Base-by-base conservation (phyloP, 2,329 filamentous ascomycete species). In the Aspergillus nomiae region DNA sequence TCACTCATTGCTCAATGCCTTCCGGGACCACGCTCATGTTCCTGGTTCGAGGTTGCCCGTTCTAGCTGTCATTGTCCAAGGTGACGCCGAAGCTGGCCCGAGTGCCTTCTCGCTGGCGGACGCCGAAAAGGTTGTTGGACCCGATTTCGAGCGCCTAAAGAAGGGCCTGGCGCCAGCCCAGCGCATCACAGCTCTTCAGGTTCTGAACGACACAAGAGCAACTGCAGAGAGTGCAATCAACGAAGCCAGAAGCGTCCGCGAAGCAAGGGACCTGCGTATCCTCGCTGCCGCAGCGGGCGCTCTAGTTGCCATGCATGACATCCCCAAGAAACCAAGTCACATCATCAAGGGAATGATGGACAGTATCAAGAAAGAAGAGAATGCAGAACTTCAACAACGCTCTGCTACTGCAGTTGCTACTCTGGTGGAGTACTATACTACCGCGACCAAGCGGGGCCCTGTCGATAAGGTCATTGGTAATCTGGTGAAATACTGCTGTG, bases 271-370 rank as follows among this genome's bases (percentile, higher is more conserved):
- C 77, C 83, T 93, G 58, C 90, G 95, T 43, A 90, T 99, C 75
- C 90, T 89, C 74, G 92, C 95, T 19, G 91, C 92, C 8, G 92
- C 93, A 24, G 92, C 94, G 12, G 92, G 92, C 67, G 94, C 94
- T 12, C 81, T 98, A 61, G 91, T 99, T 56, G 90, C 93, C n/a
- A 89, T 98, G 80, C 88, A 89, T 62, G 85, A 91, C 34, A 85
- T 97, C 11, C 94, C 96, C 0, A 98, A 97, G 86, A 98, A 96
- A 76, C 93, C 94, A 11, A 93, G 92, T 65, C 87, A 90, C 21
- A 88, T 97, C 14, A 99, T 99, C 80, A 97, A 97, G 79, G 92
- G 89, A 2, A 91, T 99, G 78, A 99, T 99, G 95, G 95, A 99
- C 76, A 98, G 94, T 72, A 87, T 99, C 73, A 99, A 98, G 79